Evolutionary conservation across 176 grass and related monocot species (phyloP).

Genomic region (Zizania latifolia): DNA sequence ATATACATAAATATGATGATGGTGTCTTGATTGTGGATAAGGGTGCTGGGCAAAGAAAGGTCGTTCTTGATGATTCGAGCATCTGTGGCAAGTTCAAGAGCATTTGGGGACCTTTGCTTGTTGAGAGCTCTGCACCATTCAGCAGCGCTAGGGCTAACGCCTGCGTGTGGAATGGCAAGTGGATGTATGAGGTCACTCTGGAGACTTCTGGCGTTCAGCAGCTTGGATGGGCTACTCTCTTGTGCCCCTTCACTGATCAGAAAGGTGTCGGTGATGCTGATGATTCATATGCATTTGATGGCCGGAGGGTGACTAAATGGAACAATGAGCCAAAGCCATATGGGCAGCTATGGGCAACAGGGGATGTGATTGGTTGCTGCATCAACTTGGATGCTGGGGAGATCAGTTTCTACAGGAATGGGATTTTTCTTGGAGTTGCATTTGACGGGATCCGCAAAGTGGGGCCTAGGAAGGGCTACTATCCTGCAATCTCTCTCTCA

Average conservation of each 20-base stretch:
- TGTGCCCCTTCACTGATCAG: constrained; percentile 62
- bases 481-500: constrained; percentile 77
- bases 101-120: constrained; percentile 50
- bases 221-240: constrained; percentile 67
- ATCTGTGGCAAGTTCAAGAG: constrained; percentile 66
- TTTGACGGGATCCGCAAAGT: constrained; percentile 48
- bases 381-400: constrained; percentile 60
- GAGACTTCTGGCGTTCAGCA: constrained; percentile 86
- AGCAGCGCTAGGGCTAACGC: constrained; percentile 65
- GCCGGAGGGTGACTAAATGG: constrained; percentile 71
- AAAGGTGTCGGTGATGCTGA: constrained; percentile 81
- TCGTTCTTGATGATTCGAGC: constrained; percentile 54
- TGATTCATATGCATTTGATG: constrained; percentile 84
- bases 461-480: constrained; percentile 46
- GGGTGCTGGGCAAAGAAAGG: constrained; percentile 29
- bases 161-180: constrained; percentile 65
- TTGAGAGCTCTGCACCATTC: constrained; percentile 66
- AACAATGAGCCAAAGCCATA: constrained; percentile 63
- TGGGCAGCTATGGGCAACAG: constrained; percentile 66
- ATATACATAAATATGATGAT: not conserved
- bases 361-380: constrained; percentile 85
- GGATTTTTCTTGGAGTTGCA: constrained; percentile 63
- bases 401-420: constrained; percentile 74
- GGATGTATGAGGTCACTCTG: constrained; percentile 82
- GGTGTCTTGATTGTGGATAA: constrained; percentile 31